Evolutionary conservation across 2,329 filamentous ascomycete species (phyloP), one percentile per base, ranked within the genome.

Genomic region (Diaporthe aspalathi): DNA sequence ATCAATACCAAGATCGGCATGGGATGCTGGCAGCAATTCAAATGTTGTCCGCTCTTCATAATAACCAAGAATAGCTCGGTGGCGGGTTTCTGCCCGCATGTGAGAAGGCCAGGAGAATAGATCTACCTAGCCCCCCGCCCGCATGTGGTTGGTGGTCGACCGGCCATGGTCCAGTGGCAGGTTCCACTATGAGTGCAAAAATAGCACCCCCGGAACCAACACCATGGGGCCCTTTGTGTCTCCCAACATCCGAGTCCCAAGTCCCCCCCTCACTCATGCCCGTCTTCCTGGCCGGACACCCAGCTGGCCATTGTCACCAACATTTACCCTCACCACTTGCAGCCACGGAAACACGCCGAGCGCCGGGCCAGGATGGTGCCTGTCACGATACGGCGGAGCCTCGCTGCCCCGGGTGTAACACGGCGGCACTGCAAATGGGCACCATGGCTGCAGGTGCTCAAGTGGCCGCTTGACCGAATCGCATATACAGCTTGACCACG

Each of bases 191-290:
- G 32, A 32, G 5, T 32, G 32, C 32, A 32, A 32, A 32, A 32
- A 32, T 32, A 32, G 8, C 32, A 8, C 9, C 20, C 20, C 45
- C 49, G 14, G 22, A 2, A 1, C 24, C 49, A n/a, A n/a, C n/a
- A n/a, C n/a, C n/a, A n/a, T n/a, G n/a, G n/a, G n/a, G n/a, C n/a
- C n/a, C n/a, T n/a, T n/a, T n/a, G n/a, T n/a, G n/a, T n/a, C n/a
- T n/a, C n/a, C n/a, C n/a, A n/a, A n/a, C n/a, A n/a, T n/a, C 49
- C 22, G 27, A 52, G 12, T 27, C 49, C 9, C 50, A 53, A 53
- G 50, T 53, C 50, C 50, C 50, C n/a, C n/a, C n/a, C n/a, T n/a
- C 50, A 32, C 50, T 29, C 24, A 53, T 53, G 50, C 50, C 50
- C 50, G 50, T 14, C 50, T 14, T 11, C 50, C 24, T 32, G 50